Evolutionary conservation across 1,284 basidiomycete genomes (phyloP), one percentile per base, ranked within the genome.

Genomic region (Pterulicium gracile): DNA sequence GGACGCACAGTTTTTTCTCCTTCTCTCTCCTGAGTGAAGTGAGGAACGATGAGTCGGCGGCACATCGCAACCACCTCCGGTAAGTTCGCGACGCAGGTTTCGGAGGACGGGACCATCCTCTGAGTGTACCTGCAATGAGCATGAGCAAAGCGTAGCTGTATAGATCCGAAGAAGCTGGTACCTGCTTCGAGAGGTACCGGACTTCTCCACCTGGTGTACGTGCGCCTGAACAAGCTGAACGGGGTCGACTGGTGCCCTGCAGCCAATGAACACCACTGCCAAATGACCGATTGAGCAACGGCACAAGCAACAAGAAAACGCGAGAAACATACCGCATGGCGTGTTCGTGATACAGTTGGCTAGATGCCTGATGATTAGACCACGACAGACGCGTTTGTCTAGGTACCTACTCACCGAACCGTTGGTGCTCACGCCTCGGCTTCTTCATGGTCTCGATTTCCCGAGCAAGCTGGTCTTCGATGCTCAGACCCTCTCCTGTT

Each of bases 321-420:
- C n/a, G 32, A 36, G 17, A 46, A 32, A 40, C 64, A 35, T 60
- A 88, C 87, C 76, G 48, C 87, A 90, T 36, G 79, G 73, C 0
- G 84, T 88, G 55, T 84, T 79, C 0, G 85, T 88, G 53, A 77
- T 73, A 52, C 80, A 85, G 55, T 78, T 88, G 3, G 65, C 86
- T 24, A 21, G 14, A 46, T 20, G 45, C 20, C 20, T 48, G n/a
- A n/a, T n/a, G n/a, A n/a, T n/a, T n/a, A n/a, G n/a, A n/a, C n/a
- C n/a, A n/a, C n/a, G n/a, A n/a, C n/a, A n/a, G n/a, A n/a, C n/a
- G n/a, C n/a, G n/a, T n/a, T n/a, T n/a, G n/a, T n/a, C n/a, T n/a
- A n/a, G n/a, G n/a, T n/a, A n/a, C n/a, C n/a, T 23, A 52, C 78
- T 50, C 55, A 86, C 84, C 72, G 58, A 88, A 85, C 57, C 73